Base-by-base conservation (phyloP, 441 rosid genomes). In the Aquilaria agallochum region DNA sequence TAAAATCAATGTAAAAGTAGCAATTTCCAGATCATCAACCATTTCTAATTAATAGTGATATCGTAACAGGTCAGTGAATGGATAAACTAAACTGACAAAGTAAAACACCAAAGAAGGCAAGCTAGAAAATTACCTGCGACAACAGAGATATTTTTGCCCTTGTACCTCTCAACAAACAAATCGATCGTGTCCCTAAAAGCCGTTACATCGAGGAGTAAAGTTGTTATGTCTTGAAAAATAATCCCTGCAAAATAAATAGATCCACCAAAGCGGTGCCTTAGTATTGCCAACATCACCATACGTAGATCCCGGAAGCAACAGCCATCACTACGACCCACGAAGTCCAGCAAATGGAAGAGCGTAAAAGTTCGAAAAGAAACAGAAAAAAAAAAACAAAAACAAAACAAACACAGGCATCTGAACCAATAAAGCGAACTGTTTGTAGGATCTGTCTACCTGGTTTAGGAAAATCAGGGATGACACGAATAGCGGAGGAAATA, bases 401-500 rank as follows among this genome's bases (percentile, higher is more conserved):
- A 5, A 13, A 4, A 20, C 5, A 44, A 47, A 33, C 51, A n/a
- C 59, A 56, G 15, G 50, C 47, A 47, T 20, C 27, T 12, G 52
- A 44, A 61, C n/a, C 27, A 50, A 13, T 46, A 51, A 27, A 54
- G 13, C 7, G 12, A 36, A 56, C 31, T 50, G 48, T 32, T 36
- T 5, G 3, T 5, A 36, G 10, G 44, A 42, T 52, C 42, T 50
- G 11, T 27, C 52, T 53, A 93, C 97, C 98, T 58, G 91, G 81
- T 71, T 90, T 94, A 27, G 98, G 98, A 72, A 94, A 94, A 83
- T 89, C 70, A 2, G 94, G 97, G 79, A 94, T 94, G 66, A 90
- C 85, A 55, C 98, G 81, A 62, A 90, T 94, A 36, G 84, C 76
- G 54, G 96, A 79, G 2, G 90, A 65, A 72, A 94, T 90, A 62